A percentile compares a stretch with the other conserved stretches of the same genome.
Conservation (phyloP, 1,284 basidiomycete species). For the Coniophora puteana region DNA sequence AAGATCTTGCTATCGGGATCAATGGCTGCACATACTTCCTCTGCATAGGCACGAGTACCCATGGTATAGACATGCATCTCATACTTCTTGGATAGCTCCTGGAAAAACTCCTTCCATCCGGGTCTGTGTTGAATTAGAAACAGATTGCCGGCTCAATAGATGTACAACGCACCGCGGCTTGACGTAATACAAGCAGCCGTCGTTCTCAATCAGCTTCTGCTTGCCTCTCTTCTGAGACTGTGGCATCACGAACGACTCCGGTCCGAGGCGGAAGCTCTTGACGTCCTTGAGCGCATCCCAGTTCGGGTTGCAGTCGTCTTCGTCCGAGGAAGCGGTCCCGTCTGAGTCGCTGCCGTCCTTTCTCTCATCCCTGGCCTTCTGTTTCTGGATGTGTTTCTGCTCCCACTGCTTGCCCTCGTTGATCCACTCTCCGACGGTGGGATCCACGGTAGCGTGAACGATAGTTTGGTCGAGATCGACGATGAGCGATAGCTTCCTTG, state of each 20-base stretch:
- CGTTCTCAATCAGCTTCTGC: constrained; percentile 60
- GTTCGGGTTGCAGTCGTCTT: constrained; percentile 80
- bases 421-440: constrained; percentile 98
- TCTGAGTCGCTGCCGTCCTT: constrained; percentile 36
- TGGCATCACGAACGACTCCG: constrained; percentile 66
- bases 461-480: constrained; percentile 99
- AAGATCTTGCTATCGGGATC: constrained; percentile 89
- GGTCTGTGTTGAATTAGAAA: constrained; percentile 53
- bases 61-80: constrained; percentile 99
- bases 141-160: constrained; percentile 3
- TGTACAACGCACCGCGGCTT: constrained; percentile 75
- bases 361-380: constrained; percentile 28
- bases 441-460: constrained; percentile 97
- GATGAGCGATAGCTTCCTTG: constrained; percentile 87
- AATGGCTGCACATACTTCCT: constrained; percentile 91
- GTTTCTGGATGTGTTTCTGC: constrained; percentile 39
- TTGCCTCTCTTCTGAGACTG: constrained; percentile 42
- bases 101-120: constrained; percentile 80
- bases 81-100: constrained; percentile 72
- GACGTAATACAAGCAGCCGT: constrained; percentile 94
- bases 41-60: constrained; percentile 96
- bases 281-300: constrained; percentile 88
- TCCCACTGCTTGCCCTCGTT: constrained; percentile 78
- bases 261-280: constrained; percentile 80
- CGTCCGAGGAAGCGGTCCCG: constrained; percentile 35